Evolutionary conservation across 2,329 filamentous ascomycete species (phyloP).

Genomic region (Cryphonectria japonica): DNA sequence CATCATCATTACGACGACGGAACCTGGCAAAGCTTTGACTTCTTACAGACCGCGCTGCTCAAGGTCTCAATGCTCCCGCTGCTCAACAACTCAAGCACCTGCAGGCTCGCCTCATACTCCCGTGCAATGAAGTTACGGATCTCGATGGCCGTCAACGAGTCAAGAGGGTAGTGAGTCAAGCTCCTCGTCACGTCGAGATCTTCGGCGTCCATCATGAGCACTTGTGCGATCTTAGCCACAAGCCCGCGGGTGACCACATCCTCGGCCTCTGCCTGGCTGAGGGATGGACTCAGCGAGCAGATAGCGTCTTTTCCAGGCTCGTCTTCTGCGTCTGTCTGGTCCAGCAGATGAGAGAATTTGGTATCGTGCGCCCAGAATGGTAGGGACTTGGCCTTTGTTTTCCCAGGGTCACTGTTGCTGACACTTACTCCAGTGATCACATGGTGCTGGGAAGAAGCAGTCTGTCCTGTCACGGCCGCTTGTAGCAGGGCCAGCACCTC

Average conservation of each 20-base stretch:
- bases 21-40: constrained; percentile 44
- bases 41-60: constrained; percentile 51
- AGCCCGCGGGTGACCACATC: constrained; percentile 51
- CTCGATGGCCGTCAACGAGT: constrained; percentile 56
- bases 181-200: constrained; percentile 52
- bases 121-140: constrained; percentile 55
- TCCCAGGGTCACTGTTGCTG: constrained; percentile 34
- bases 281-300: constrained; percentile 43
- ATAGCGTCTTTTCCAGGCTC: constrained; percentile 35
- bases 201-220: constrained; percentile 52
- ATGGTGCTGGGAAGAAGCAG: constrained; percentile 50
- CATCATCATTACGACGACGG: background rate
- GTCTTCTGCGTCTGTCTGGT: constrained; percentile 42
- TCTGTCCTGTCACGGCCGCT: constrained; percentile 52
- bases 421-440: constrained; percentile 59
- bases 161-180: constrained; percentile 48
- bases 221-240: constrained; percentile 51
- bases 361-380: constrained; percentile 60
- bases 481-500: constrained; percentile 59
- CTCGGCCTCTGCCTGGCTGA: constrained; percentile 50
- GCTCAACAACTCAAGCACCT: constrained; percentile 58
- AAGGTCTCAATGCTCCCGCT: constrained; percentile 55
- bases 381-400: constrained; percentile 27
- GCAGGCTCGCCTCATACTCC: constrained; percentile 54
- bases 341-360: constrained; percentile 53